A percentile compares a stretch with the other conserved stretches of the same genome.
phyloP scores from a whole-genome alignment of 345 rosid genomes.

The Boechera divaricarpa region DNA sequence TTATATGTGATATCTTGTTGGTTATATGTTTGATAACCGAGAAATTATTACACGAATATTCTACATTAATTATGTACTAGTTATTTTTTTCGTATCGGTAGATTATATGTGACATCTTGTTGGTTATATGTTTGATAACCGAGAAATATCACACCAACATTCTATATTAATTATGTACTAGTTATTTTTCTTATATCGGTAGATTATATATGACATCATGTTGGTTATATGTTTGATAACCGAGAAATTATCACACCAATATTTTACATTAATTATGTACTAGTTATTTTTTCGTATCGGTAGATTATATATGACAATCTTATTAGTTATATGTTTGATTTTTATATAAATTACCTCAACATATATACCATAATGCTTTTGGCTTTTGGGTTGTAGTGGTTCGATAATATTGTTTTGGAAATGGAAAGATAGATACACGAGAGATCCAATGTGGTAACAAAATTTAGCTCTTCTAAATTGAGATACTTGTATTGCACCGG shows the following conservation, averaged over 20 bases:
- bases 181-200: not conserved
- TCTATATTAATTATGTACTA: not conserved
- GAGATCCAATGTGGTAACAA: conserved; percentile 36
- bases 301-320: not conserved
- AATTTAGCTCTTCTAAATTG: conserved; percentile 27
- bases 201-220: conserved; percentile 16
- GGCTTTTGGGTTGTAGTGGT: conserved; percentile 19
- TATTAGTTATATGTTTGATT: not conserved
- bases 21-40: too few relatives aligned
- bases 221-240: not conserved
- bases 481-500: conserved; percentile 30
- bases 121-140: not conserved
- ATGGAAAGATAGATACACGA: conserved; percentile 24
- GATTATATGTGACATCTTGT: too few relatives aligned
- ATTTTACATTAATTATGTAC: not conserved
- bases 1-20: too few relatives aligned
- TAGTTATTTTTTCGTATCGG: not conserved
- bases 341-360: conserved; percentile 2
- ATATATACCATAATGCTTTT: conserved; percentile 9
- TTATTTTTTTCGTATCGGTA: too few relatives aligned
- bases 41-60: too few relatives aligned
- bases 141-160: not conserved
- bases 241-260: not conserved
- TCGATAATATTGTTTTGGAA: conserved; percentile 33
- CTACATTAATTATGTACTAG: too few relatives aligned